Evolutionary conservation across 352 stramenopile species (phyloP).

Genomic region (Hyaloperonospora brassicae): DNA sequence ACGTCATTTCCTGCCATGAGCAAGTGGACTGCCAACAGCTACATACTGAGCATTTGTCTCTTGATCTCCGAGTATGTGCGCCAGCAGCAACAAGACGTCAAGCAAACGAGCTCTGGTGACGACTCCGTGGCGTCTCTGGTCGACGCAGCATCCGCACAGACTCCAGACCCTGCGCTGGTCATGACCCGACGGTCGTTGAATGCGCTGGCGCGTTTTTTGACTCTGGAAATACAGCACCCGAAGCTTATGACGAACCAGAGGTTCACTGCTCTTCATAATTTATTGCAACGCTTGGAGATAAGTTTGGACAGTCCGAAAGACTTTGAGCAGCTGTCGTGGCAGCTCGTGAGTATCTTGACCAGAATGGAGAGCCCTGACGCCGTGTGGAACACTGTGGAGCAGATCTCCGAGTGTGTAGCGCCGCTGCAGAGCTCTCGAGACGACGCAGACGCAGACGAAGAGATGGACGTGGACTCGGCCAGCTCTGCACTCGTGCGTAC

Average conservation of each 20-base stretch:
- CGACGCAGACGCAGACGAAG: conserved; percentile 11
- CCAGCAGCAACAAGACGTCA: conserved; percentile 31
- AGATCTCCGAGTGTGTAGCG: conserved; percentile 51
- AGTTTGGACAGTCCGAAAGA: conserved; percentile 30
- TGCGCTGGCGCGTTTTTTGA: conserved; percentile 43
- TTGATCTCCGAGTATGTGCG: conserved; percentile 44
- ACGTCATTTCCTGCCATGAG: conserved; percentile 6
- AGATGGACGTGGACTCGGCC: conserved; percentile 31
- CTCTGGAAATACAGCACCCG: conserved; percentile 47
- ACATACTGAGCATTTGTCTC: conserved; percentile 42
- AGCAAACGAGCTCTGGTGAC: conserved; percentile 9
- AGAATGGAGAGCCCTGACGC: conserved; percentile 55
- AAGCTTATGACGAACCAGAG: conserved; percentile 10
- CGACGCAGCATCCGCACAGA: conserved; percentile 4
- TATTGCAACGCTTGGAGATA: conserved; percentile 42
- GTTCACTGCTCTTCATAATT: conserved; percentile 28
- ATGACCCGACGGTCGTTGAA: conserved; percentile 36
- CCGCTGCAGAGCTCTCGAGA: conserved; percentile 24
- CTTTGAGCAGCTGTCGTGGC: conserved; percentile 35
- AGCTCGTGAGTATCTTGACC: conserved; percentile 44
- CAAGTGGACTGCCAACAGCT: conserved; percentile 39
- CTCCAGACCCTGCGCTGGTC: conserved; percentile 1
- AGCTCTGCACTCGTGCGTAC: conserved; percentile 38
- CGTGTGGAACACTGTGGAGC: conserved; percentile 57
- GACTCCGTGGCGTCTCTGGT: conserved; percentile 21